A percentile compares a stretch with the other conserved stretches of the same genome.
These are phyloP conservation scores for Pezizomycotina sp. DNA, from an alignment of 2,329 filamentous ascomycete genomes.

Conservation along the genomic window DNA sequence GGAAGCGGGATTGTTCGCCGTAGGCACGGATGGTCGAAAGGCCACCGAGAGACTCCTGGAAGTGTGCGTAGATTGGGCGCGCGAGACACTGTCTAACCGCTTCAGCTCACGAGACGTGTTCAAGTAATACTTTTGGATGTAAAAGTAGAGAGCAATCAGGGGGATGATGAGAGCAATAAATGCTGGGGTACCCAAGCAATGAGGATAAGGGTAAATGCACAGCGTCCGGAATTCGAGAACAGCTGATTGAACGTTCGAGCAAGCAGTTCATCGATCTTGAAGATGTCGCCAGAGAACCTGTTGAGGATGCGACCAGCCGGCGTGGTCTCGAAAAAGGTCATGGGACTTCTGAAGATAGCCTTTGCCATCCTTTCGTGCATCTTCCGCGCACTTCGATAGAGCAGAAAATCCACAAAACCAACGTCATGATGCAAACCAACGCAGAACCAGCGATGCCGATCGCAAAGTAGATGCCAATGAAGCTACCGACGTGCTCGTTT, in stretches of 20 bases:
- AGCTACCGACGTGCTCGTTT: conserved; percentile 70
- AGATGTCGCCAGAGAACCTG: conserved; percentile 69
- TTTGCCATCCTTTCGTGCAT: conserved; percentile 94
- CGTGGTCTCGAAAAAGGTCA: conserved; percentile 98
- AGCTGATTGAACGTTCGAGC: conserved; percentile 97
- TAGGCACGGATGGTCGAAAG: conserved; percentile 93
- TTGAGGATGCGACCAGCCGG: conserved; percentile 93
- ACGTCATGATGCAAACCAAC: conserved; percentile 75
- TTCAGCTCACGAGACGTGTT: conserved; percentile 92
- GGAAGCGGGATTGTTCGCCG: conserved; percentile 71
- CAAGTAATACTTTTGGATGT: conserved; percentile 92
- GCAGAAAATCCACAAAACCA: conserved; percentile 98
- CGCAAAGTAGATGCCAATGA: conserved; percentile 87
- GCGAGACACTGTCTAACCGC: conserved; percentile 81
- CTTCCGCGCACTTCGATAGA: conserved; percentile 93
- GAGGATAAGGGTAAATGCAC: conserved; percentile 68
- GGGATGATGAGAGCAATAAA: conserved; percentile 73
- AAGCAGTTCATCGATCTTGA: conserved; percentile 65
- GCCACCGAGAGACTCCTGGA: conserved; percentile 89
- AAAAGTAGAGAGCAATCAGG: conserved; percentile 64
- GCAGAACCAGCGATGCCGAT: conserved; percentile 76
- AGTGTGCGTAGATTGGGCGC: conserved; percentile 93
- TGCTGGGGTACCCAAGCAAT: conserved; percentile 65
- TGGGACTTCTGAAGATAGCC: conserved; percentile 90
- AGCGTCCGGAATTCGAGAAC: conserved; percentile 58